A percentile compares a stretch with the other conserved stretches of the same genome.
phyloP scores from a whole-genome alignment of 2,329 filamentous ascomycete genomes.

The Penicillium sp. region DNA sequence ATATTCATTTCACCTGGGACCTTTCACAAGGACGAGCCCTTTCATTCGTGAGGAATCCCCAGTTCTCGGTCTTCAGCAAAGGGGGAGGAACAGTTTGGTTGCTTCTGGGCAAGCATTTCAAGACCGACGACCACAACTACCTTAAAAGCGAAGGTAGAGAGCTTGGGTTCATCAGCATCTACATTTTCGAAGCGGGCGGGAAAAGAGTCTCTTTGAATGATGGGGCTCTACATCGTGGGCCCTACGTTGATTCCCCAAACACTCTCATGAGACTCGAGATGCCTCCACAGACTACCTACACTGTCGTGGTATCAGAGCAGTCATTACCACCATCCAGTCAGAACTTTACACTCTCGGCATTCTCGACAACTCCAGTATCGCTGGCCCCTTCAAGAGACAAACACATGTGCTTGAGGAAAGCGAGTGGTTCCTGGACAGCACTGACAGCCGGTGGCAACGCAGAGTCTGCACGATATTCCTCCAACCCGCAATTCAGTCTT shows the following conservation, averaged over 20 bases:
- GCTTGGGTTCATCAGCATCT: slow-evolving; percentile 84
- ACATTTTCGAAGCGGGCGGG: slow-evolving; percentile 73
- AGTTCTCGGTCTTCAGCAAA: slow-evolving; percentile 58
- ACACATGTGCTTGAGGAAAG: slow-evolving; percentile 61
- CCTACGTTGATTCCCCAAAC: slow-evolving; percentile 93
- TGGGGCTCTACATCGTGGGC: slow-evolving; percentile 69
- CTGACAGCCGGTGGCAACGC: slow-evolving; percentile 84
- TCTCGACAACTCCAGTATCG: slow-evolving; percentile 66
- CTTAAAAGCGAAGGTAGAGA: slow-evolving; percentile 44
- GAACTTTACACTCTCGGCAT: slow-evolving; percentile 83
- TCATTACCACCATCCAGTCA: slow-evolving; percentile 72
- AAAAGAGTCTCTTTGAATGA: slow-evolving; percentile 74
- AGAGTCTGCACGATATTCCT: slow-evolving; percentile 72
- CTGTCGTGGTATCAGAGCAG: slow-evolving; percentile 75
- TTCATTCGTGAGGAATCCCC: slow-evolving; percentile 66
- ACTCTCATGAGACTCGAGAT: slow-evolving; percentile 76
- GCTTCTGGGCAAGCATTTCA: slow-evolving; percentile 82
- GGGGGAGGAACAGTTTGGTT: slow-evolving; percentile 73
- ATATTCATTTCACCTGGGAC: slow-evolving; percentile 88
- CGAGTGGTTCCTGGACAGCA: slow-evolving; percentile 71
- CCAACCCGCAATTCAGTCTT: slow-evolving; percentile 84
- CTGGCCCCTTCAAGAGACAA: slow-evolving; percentile 64
- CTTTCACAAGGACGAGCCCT: slow-evolving; percentile 57
- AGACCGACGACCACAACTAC: slow-evolving; percentile 60
- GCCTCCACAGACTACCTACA: slow-evolving; percentile 55